Evolutionary conservation across 2,329 filamentous ascomycete species (phyloP), one percentile per base, ranked within the genome.

Genomic region (Eutypa lata): DNA sequence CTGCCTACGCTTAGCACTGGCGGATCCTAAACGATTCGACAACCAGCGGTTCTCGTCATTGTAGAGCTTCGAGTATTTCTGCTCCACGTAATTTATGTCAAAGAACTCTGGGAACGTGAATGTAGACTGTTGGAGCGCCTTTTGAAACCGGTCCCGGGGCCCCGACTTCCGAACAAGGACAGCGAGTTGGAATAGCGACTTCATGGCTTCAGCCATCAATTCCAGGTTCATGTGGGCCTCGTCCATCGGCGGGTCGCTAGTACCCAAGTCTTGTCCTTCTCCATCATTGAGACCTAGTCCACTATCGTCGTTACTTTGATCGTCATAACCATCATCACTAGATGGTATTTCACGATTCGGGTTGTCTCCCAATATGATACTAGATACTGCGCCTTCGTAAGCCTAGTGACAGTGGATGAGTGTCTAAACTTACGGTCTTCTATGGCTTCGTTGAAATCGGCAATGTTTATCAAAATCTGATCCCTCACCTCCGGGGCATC

Each of bases 1-100:
- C 33, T 68, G 62, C 8, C 68, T 56, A 26, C 68, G 56, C 45
- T 63, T 60, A 4, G 66, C 61, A 22, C 68, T 68, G 1, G 61
- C 61, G 19, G 60, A 63, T 1, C 67, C 68, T 6, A 71, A 57
- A 3, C 67, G 57, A 14, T 53, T 50, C 2, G 61, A 31, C 2
- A 68, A 45, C 59, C 58, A 64, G 1, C 48, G 26, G 10, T n/a
- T n/a, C 0, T 21, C 37, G 16, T 16, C 33, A 1, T 31, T 31
- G 10, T 31, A 31, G 10, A 61, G 24, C 40, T 57, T 61, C 1
- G 59, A 55, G 13, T 61, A 53, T 37, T 58, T 62, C n/a, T 58
- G 47, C 7, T 21, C 28, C 4, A 59, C 58, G 48, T 63, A 52
- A 18, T 53, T 46, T 26, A 61, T 60, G 46, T 61, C 54, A 37